A percentile compares a stretch with the other conserved stretches of the same genome.
These are phyloP conservation scores for Patellaria atrata DNA, from an alignment of 495 filamentous ascomycete species.

Conservation along the genomic window DNA sequence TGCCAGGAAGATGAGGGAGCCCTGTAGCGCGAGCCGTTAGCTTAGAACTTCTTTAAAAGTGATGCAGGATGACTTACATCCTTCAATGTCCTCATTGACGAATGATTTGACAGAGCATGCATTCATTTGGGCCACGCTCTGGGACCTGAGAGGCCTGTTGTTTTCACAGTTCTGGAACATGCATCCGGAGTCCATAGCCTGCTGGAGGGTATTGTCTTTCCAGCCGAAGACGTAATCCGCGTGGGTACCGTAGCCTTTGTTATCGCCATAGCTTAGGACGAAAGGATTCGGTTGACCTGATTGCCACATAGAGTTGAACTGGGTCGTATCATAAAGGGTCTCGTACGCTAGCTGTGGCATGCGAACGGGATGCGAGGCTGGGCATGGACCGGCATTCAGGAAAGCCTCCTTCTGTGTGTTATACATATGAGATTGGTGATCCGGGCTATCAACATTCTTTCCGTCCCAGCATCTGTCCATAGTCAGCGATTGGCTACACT, in stretches of 20 bases:
- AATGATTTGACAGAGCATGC: constrained; percentile 9
- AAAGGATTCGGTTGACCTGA: constrained; percentile 13
- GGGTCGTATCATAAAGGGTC: constrained; percentile 16
- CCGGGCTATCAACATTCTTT: constrained; percentile 12
- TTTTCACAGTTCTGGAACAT: constrained; percentile 15
- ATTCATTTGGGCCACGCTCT: constrained; percentile 13
- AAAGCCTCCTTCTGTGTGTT: constrained; percentile 8
- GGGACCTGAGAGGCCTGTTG: constrained; percentile 13
- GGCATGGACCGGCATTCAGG: constrained; percentile 12
- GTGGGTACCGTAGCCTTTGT: constrained; percentile 17
- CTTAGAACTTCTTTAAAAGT: too few species aligned
- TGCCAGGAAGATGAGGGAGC: too few species aligned
- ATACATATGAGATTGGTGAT: constrained; percentile 17
- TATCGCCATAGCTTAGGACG: constrained; percentile 11
- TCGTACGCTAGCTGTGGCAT: constrained; percentile 16
- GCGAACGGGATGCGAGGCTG: constrained; percentile 12
- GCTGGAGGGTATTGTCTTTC: constrained; percentile 14
- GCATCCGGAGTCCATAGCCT: constrained; percentile 12
- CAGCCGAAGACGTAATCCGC: constrained; percentile 16
- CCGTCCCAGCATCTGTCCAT: constrained; percentile 12
- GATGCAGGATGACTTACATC: too few species aligned
- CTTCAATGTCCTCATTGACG: constrained; percentile 12
- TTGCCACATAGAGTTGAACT: constrained; percentile 16
- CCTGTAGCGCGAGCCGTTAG: too few species aligned
- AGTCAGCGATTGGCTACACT: constrained; percentile 1